Conservation (phyloP, 202 grass and related monocot genomes). For the Panicum virgatum region DNA sequence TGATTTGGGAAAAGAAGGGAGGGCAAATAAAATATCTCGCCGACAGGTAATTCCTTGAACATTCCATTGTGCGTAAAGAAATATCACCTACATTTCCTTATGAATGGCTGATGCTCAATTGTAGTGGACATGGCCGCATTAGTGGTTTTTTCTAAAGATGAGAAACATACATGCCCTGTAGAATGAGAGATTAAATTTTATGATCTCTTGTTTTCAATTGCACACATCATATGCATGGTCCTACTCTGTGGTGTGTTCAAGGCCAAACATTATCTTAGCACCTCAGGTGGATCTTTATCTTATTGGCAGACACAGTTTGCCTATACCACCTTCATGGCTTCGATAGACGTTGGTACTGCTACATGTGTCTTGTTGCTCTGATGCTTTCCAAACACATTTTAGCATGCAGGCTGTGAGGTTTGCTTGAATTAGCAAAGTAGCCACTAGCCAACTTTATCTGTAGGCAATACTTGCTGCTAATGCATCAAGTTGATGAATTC, state of each 20-base stretch:
- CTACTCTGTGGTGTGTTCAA: background rate
- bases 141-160: background rate
- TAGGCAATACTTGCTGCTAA: slow-evolving; percentile 27
- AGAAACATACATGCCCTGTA: slow-evolving; percentile 17
- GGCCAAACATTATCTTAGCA: slow-evolving; percentile 24
- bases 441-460: slow-evolving; percentile 12
- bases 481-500: background rate
- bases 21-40: slow-evolving; percentile 90
- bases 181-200: slow-evolving; percentile 10
- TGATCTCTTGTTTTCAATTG: slow-evolving; percentile 28
- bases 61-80: slow-evolving; percentile 23
- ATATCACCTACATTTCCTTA: slow-evolving; percentile 28
- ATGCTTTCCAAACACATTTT: slow-evolving; percentile 12
- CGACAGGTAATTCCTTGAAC: slow-evolving; percentile 60
- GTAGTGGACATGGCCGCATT: background rate
- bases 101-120: slow-evolving; percentile 15
- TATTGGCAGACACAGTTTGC: background rate
- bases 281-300: slow-evolving; percentile 24
- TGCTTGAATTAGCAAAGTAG: slow-evolving; percentile 23
- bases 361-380: background rate
- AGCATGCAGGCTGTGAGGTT: slow-evolving; percentile 19
- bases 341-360: background rate
- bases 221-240: slow-evolving; percentile 1
- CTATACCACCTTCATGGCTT: slow-evolving; percentile 10
- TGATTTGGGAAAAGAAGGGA: slow-evolving; percentile 95